Conservation (phyloP, 2,329 filamentous ascomycete genomes). For the Zasmidium citrigriseum region DNA sequence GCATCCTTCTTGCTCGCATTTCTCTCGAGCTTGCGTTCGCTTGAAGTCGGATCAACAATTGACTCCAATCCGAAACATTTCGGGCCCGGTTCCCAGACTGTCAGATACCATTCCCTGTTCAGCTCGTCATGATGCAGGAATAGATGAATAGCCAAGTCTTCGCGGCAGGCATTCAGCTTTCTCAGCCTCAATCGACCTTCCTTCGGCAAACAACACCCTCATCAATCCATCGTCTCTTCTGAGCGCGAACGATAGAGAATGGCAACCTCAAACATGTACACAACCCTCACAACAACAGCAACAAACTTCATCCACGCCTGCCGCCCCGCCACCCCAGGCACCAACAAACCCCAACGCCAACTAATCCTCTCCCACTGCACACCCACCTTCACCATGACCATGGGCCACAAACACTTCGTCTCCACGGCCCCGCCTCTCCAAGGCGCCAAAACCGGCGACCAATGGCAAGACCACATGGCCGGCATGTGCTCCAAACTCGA, state of each 20-base stretch:
- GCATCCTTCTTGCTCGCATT: too few species aligned
- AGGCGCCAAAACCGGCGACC: conserved; percentile 17
- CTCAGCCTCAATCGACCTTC: too few species aligned
- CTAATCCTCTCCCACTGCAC: conserved; percentile 23
- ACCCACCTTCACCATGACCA: conserved; percentile 27
- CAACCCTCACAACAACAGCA: conserved; percentile 17
- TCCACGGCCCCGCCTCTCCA: conserved; percentile 26
- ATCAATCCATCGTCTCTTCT: too few species aligned
- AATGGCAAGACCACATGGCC: conserved; percentile 27
- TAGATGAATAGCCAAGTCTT: too few species aligned
- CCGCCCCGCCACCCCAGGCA: conserved; percentile 14
- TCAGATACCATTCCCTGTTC: too few species aligned
- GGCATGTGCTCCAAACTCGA: conserved; percentile 27
- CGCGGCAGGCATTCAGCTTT: too few species aligned
- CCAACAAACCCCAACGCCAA: conserved; percentile 22
- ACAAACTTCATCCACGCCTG: conserved; percentile 19
- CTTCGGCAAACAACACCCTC: too few species aligned
- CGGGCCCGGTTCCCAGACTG: too few species aligned
- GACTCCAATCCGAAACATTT: too few species aligned
- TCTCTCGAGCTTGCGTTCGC: too few species aligned
- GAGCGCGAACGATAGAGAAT: neutral
- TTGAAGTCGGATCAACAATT: too few species aligned
- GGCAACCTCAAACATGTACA: conserved; percentile 5
- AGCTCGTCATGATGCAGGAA: too few species aligned
- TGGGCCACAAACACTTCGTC: conserved; percentile 36